Base-by-base conservation (phyloP, 306 rosid genomes). In the Alnus rubra region DNA sequence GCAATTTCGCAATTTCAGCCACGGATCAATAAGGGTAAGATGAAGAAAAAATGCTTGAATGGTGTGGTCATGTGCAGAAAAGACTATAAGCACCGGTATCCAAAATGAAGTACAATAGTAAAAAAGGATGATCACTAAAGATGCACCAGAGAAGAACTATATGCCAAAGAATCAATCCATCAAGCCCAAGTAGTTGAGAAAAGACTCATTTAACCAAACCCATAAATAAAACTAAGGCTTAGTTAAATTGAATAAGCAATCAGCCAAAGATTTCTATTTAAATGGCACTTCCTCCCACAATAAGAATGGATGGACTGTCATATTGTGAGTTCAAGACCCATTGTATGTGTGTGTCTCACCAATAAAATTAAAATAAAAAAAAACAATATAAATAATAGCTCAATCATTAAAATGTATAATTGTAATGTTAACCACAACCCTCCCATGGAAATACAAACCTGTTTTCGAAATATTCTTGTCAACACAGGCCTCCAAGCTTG, bases 401-500 rank as follows among this genome's bases (percentile, higher is more conserved):
- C 74, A 79, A 76, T 47, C 73, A 33, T 75, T 59, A 74, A 76
- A 60, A 11, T 49, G 55, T 15, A 65, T 8, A 52, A 35, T 44
- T 9, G 19, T 6, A 33, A 69, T 31, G 39, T 69, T 39, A 51
- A 48, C 6, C 33, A 4, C 70, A 56, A 71, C 77, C 45, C 39
- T 44, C 31, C 7, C 64, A 55, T 35, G 77, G 31, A 74, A 69
- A 74, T 48, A 19, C 84, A 80, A 73, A 94, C 98, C 97, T 89
- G 86, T 68, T 81, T 74, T 55, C 9, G 78, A 62, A 75, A 73
- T 72, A 74, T 84, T 86, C 77, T 54, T 80, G 81, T 78, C 76
- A 51, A 90, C 86, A 82, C 98, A 94, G 19, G 93, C 84, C 83
- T 88, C 98, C 98, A 94, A 42, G 69, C 87, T 79, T 82, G 82